Percentiles rank a stretch among this genome's conserved stretches.
Evolutionary conservation across 2,329 filamentous ascomycete species (phyloP).

Genomic region (Exophiala oligosperma): DNA sequence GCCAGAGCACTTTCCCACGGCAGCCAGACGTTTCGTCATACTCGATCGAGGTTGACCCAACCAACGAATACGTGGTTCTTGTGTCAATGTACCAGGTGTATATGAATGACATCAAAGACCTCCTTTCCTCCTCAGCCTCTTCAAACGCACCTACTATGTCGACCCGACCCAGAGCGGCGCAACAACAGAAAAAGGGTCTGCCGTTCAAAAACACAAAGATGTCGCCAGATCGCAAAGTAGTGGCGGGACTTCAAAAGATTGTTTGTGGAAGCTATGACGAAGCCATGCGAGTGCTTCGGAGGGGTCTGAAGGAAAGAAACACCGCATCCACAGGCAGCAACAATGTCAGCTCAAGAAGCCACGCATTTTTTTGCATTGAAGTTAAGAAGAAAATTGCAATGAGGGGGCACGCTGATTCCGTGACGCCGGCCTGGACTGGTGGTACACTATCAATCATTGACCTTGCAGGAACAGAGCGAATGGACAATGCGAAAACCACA

Average conservation of each 20-base stretch:
- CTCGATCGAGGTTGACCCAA: constrained; percentile 63
- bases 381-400: constrained; percentile 73
- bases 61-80: constrained; percentile 80
- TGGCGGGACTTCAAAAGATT: constrained; percentile 87
- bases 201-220: constrained; percentile 90
- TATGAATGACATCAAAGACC: constrained; percentile 95
- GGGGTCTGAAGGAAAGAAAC: constrained; percentile 79
- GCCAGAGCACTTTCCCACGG: constrained; percentile 70
- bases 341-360: constrained; percentile 85
- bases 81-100: constrained; percentile 99
- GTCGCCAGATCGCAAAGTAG: constrained; percentile 88
- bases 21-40: constrained; percentile 73
- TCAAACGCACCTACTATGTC: constrained; percentile 42
- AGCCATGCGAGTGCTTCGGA: constrained; percentile 85
- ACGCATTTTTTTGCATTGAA: constrained; percentile 95
- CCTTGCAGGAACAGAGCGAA: constrained; percentile 73
- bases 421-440: constrained; percentile 55
- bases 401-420: constrained; percentile 49
- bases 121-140: constrained; percentile 62
- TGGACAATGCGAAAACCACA: constrained; percentile 88
- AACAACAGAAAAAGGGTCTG: constrained; percentile 75
- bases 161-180: constrained; percentile 46
- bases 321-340: constrained; percentile 92
- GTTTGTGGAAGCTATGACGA: constrained; percentile 81
- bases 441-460: constrained; percentile 29